phyloP scores from a whole-genome alignment of 116 monocot genomes.

The Phalaenopsis hybrid region DNA sequence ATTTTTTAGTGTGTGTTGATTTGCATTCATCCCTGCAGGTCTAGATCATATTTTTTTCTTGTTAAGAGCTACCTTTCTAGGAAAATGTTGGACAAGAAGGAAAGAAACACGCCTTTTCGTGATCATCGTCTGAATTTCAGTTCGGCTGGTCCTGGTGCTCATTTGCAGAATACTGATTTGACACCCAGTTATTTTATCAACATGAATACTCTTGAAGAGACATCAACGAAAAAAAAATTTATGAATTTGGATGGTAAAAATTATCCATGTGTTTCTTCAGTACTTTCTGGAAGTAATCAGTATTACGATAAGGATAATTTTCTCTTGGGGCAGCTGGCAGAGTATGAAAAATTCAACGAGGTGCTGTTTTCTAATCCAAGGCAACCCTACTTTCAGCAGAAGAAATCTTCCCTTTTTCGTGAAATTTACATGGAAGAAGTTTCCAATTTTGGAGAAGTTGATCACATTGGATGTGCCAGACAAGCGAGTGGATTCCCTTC shows the following conservation, averaged over 20 bases:
- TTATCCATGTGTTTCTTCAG: conserved; percentile 3
- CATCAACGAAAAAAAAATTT: conserved; percentile 25
- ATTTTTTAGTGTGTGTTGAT: not conserved
- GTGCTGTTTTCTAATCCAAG: conserved; percentile 3
- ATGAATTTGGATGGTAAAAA: conserved; percentile 6
- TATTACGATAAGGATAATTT: conserved; percentile 12
- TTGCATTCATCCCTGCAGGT: not conserved
- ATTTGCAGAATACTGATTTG: conserved; percentile 5
- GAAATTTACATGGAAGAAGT: not conserved
- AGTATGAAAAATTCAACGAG: conserved; percentile 2
- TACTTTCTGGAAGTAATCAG: conserved; percentile 12
- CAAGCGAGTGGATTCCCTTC: conserved; percentile 1
- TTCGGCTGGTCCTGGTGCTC: conserved; percentile 6
- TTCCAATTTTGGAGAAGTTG: not conserved
- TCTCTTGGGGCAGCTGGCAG: not conserved
- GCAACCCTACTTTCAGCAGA: conserved; percentile 4
- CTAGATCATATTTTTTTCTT: not conserved
- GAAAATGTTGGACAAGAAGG: conserved; percentile 16
- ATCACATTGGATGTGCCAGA: not conserved
- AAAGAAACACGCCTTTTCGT: conserved; percentile 5
- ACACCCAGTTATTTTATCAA: conserved; percentile 6
- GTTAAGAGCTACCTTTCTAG: not conserved
- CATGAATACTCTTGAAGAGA: conserved; percentile 10
- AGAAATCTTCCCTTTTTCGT: conserved; percentile 9
- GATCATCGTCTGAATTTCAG: conserved; percentile 15